Percentiles rank a stretch among this genome's conserved stretches.
These are phyloP conservation scores for Erysimum cheiri DNA, from an alignment of 441 rosid genomes.

Conservation along the genomic window DNA sequence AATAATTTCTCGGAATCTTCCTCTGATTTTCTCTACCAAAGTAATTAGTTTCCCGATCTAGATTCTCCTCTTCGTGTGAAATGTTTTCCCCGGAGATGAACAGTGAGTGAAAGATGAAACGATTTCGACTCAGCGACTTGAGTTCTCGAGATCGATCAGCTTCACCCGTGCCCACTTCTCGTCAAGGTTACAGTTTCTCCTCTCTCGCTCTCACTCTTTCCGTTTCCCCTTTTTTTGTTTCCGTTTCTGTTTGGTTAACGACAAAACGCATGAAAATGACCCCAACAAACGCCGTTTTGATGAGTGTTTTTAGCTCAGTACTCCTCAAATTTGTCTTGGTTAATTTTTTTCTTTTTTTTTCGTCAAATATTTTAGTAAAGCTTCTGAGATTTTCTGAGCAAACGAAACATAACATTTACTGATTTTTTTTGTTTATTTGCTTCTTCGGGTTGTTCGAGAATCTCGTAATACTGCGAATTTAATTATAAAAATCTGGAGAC, in stretches of 20 bases:
- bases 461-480: slow-evolving; percentile 1
- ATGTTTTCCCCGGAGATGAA: slow-evolving; percentile 17
- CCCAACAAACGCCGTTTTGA: background rate
- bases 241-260: background rate
- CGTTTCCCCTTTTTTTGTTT: background rate
- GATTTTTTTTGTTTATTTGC: background rate
- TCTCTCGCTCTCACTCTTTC: background rate
- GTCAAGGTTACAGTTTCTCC: slow-evolving; percentile 46
- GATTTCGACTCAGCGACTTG: slow-evolving; percentile 40
- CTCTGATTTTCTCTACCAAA: slow-evolving; percentile 30
- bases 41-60: slow-evolving; percentile 43
- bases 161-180: slow-evolving; percentile 34
- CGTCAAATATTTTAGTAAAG: background rate
- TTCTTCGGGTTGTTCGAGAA: slow-evolving; percentile 31
- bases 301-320: background rate
- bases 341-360: background rate
- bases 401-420: slow-evolving; percentile 32
- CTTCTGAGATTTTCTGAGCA: slow-evolving; percentile 32
- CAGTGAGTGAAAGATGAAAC: slow-evolving; percentile 59
- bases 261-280: slow-evolving; percentile 11
- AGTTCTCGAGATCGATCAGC: slow-evolving; percentile 46
- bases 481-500: background rate
- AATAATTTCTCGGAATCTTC: slow-evolving; percentile 45
- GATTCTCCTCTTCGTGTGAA: slow-evolving; percentile 29
- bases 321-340: too few relatives aligned